phyloP scores from a whole-genome alignment of 164 flowering plant genomes.

The Houttuynia cordata region DNA sequence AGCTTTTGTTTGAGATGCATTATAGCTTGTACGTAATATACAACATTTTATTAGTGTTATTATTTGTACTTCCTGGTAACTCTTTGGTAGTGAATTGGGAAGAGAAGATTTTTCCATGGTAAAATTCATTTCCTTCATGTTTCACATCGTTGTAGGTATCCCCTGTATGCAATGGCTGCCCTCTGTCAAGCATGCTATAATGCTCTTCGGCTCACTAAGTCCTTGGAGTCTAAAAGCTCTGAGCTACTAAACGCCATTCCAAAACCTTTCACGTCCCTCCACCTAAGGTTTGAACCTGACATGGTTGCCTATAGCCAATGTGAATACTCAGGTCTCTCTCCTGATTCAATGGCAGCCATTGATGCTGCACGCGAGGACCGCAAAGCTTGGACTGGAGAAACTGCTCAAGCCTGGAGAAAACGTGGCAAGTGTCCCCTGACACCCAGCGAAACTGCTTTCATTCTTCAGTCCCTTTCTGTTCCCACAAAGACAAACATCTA shows the following conservation, averaged over 20 bases:
- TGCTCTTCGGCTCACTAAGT: constrained; percentile 54
- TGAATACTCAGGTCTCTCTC: constrained; percentile 55
- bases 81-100: no score
- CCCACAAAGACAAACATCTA: constrained; percentile 75
- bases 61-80: no score
- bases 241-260: constrained; percentile 77
- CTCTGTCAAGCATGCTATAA: constrained; percentile 86
- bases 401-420: constrained; percentile 69
- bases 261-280: constrained; percentile 88
- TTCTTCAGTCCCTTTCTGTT: constrained; percentile 62
- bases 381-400: constrained; percentile 84
- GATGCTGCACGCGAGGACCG: constrained; percentile 64
- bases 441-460: constrained; percentile 74
- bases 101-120: no score
- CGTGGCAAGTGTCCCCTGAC: constrained; percentile 96
- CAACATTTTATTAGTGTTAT: no score
- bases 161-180: constrained; percentile 69
- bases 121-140: neutral
- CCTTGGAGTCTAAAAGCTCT: constrained; percentile 55
- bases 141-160: constrained; percentile 37
- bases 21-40: no score
- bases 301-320: constrained; percentile 98
- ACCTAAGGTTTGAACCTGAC: constrained; percentile 96
- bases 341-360: constrained; percentile 48
- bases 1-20: no score